Evolutionary conservation across 148 eudicot genomes (phyloP), one percentile per base, ranked within the genome.

Genomic region (Oxyria digyna): DNA sequence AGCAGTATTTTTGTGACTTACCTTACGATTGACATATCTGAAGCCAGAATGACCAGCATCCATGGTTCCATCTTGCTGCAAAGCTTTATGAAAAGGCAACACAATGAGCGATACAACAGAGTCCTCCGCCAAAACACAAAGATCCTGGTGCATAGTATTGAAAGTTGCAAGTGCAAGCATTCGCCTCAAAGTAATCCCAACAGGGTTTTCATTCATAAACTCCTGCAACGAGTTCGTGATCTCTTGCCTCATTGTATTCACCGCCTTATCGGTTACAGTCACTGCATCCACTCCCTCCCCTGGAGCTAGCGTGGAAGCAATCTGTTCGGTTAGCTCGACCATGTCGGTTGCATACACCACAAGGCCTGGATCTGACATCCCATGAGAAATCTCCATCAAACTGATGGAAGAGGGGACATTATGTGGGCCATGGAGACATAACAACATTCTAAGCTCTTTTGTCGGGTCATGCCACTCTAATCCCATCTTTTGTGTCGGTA

Each of bases 21-120:
- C 98, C 96, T 93, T 93, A 11, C 96, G 79, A 69, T 93, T 93
- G 3, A 93, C 89, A 45, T 86, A 89, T 48, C 98, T 78, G 42
- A 86, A 85, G 8, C 95, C 98, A 1, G 83, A 70, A 78, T 78
- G 82, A 0, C 85, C 88, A 5, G 66, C 49, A 42, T 70, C 70
- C n/a, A 80, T 79, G 70, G 77, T 82, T 8, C 87, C 83, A 38
- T 81, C 87, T 13, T 59, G 50, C 21, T 74, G 73, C 31, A 81
- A 78, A 21, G 49, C 73, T 77, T 81, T 82, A 59, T 93, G 98
- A 73, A 89, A 93, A 3, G 98, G 98, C 76, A 93, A 73, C 8
- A 93, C 77, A 0, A 93, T 75, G 27, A 93, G 55, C 0, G 90
- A 84, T 31, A 77, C 75, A 42, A 75, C 38, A 11, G 88, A 74